Evolutionary conservation across 495 filamentous ascomycete genomes (phyloP), one percentile per base, ranked within the genome.

Genomic region (Penicillium maclennaniae): DNA sequence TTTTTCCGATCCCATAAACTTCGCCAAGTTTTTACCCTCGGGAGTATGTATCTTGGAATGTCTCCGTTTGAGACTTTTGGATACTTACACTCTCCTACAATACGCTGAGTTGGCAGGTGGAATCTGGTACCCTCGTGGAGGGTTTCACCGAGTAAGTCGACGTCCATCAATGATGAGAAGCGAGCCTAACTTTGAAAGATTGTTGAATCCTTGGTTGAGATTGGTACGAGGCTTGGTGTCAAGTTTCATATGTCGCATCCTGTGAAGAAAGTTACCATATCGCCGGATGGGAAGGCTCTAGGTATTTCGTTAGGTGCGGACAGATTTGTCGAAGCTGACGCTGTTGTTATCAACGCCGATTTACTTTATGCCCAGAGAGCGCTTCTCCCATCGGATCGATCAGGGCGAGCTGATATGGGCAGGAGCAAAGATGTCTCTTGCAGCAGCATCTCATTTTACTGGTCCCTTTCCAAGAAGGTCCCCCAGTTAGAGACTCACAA

Each of bases 1-100:
- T 87, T 86, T 60, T 87, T 88, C 63, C 79, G 70, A 70, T 83
- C 82, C 0, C 83, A 88, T 59, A 69, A 84, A 49, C 61, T 88
- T 60, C 70, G 83, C 40, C 67, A 84, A 16, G 83, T 83, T 0
- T 87, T 87, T 57, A 87, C 83, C 15, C 87, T 88, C 60, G 83
- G 79, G 27, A 86, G 82, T 50, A 88, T 88, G 85, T 88, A 88
- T 58, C 83, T 88, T 75, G 85, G 85, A 0, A 88, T 88, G 85
- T 78, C 70, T 52, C 85, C 85, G 3, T 88, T 83, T 67, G 83
- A 85, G 46, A 85, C 85, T 0, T 0, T 85, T 85, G 7, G 83
- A 79, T 1, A 88, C 85, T 16, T 88, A 87, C 67, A 81, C 76
- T 25, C 68, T 88, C 53, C 70, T 87, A 27, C 85, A 87, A 66